phyloP scores from a whole-genome alignment of 805 yeast genomes.

The Zygosaccharomyces siamensis region DNA sequence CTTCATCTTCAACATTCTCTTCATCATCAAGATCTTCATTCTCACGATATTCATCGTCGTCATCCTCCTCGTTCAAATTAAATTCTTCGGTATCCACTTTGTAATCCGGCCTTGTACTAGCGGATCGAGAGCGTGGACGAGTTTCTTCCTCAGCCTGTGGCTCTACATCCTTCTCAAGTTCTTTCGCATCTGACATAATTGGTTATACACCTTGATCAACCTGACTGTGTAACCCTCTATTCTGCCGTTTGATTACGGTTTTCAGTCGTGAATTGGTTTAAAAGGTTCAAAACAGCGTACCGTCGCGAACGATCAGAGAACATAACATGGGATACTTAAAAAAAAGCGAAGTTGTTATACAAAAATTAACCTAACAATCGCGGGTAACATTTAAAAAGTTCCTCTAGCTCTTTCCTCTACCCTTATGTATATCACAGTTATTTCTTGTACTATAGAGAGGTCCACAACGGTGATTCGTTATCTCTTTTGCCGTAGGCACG shows the following conservation, averaged over 20 bases:
- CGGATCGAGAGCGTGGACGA: conserved; percentile 21
- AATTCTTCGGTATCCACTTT: conserved; percentile 30
- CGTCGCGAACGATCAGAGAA: not conserved
- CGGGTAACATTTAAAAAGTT: not conserved
- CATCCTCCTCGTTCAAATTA: conserved; percentile 33
- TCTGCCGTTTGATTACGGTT: not conserved
- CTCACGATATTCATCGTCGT: conserved; percentile 27
- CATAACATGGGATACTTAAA: not conserved
- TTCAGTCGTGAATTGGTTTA: not conserved
- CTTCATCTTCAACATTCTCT: conserved; percentile 28
- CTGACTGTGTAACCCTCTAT: not conserved
- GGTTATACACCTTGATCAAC: not conserved
- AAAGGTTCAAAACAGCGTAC: not conserved
- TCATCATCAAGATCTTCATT: conserved; percentile 20
- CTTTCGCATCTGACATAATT: conserved; percentile 1
- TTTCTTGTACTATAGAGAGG: not conserved
- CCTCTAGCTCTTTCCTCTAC: not conserved
- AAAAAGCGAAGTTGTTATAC: not conserved
- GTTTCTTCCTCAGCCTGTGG: conserved; percentile 2
- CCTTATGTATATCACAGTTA: not conserved
- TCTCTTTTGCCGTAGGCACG: not conserved
- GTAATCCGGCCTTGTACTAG: conserved; percentile 24
- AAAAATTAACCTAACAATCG: not conserved
- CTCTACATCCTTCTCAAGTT: not conserved
- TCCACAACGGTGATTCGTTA: not conserved